Evolutionary conservation across 495 filamentous ascomycete genomes (phyloP).

Genomic region (Xylaria venustula): DNA sequence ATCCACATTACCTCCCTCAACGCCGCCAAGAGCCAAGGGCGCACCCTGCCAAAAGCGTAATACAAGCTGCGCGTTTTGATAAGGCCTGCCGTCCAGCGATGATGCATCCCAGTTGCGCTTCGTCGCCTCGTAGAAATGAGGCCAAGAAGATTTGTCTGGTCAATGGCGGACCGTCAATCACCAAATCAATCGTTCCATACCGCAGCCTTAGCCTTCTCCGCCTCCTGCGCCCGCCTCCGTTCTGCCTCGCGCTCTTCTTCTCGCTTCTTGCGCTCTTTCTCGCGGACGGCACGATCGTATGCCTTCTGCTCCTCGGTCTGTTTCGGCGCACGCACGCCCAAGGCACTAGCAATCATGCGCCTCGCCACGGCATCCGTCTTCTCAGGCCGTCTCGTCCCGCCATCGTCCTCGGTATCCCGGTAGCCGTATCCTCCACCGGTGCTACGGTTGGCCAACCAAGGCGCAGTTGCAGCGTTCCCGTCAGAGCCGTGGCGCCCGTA

Average conservation of each 20-base stretch:
- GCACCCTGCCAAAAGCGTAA: neutral
- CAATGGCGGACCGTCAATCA: neutral
- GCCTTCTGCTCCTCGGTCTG: constrained; percentile 83
- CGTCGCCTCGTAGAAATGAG: no score
- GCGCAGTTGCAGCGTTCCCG: constrained; percentile 17
- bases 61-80: neutral
- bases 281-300: constrained; percentile 80
- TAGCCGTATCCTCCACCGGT: constrained; percentile 13
- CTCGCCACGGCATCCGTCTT: constrained; percentile 91
- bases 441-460: constrained; percentile 17
- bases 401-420: constrained; percentile 16
- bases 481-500: constrained; percentile 33
- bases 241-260: constrained; percentile 70
- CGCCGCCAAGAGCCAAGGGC: neutral
- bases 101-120: neutral
- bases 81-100: neutral
- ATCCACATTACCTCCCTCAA: neutral
- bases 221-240: constrained; percentile 62
- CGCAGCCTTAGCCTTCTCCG: constrained; percentile 66
- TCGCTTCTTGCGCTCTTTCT: constrained; percentile 77
- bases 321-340: constrained; percentile 79
- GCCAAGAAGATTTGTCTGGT: no score
- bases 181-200: constrained; percentile 75
- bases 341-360: constrained; percentile 82
- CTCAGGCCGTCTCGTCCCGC: constrained; percentile 60